Evolutionary conservation across 2,329 filamentous ascomycete genomes (phyloP).

Genomic region (Penicillium sp.): DNA sequence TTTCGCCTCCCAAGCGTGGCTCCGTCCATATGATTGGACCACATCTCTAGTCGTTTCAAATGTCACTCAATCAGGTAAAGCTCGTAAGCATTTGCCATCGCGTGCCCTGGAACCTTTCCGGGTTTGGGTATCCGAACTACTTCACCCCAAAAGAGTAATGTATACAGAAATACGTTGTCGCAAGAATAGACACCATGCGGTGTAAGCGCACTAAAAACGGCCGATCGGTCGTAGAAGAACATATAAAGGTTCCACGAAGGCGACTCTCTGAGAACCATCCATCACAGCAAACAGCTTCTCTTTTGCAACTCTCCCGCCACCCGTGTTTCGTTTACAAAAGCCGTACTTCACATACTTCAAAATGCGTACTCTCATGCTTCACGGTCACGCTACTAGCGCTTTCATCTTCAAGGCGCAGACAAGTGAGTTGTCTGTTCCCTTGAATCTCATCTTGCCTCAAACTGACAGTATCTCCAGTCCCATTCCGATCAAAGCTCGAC

Average conservation of each 20-base stretch:
- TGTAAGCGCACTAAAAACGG: background rate
- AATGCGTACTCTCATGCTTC: constrained; percentile 1
- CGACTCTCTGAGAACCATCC: background rate
- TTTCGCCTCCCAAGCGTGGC: background rate
- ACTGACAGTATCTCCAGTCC: background rate
- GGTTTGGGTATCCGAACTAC: background rate
- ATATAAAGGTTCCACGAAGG: background rate
- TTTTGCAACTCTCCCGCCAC: background rate
- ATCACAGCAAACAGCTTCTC: background rate
- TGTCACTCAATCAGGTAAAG: background rate
- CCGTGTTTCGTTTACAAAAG: background rate
- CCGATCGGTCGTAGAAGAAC: background rate
- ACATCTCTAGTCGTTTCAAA: background rate
- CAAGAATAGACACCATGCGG: background rate
- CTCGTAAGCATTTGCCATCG: background rate
- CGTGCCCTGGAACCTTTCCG: background rate
- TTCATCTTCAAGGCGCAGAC: background rate
- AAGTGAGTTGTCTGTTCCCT: background rate
- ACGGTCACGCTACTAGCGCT: background rate
- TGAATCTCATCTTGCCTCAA: background rate
- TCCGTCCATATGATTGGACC: background rate
- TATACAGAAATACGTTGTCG: background rate
- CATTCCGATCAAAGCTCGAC: background rate
- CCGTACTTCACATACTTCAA: background rate
- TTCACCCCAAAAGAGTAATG: background rate